A percentile compares a stretch with the other conserved stretches of the same genome.
Conservation (phyloP, 257 asterid species). For the Leonotis leonurus region DNA sequence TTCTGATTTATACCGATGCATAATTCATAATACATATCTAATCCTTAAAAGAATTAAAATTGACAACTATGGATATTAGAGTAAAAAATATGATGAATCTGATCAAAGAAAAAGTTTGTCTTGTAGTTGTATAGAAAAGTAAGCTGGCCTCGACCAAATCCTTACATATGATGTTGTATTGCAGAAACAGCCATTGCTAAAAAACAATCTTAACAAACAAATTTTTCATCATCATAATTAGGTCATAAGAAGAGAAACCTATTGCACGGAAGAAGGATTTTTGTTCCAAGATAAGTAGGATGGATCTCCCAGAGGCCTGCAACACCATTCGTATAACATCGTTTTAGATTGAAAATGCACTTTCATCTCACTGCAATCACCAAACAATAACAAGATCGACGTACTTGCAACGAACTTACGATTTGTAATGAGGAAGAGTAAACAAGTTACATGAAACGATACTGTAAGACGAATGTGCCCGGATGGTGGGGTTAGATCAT, state of each 20-base stretch:
- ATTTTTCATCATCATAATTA: slow-evolving; percentile 3
- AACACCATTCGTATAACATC: background rate
- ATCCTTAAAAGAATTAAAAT: too few species aligned
- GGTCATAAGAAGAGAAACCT: background rate
- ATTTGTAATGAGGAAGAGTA: background rate
- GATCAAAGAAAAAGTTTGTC: too few species aligned
- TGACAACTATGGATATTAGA: too few species aligned
- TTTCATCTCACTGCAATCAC: background rate
- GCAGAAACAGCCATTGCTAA: background rate
- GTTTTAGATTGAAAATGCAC: background rate
- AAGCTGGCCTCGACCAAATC: background rate
- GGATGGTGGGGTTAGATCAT: background rate
- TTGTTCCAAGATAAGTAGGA: slow-evolving; percentile 78
- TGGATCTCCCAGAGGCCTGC: slow-evolving; percentile 93
- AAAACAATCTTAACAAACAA: background rate
- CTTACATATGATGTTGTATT: background rate
- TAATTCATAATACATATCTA: too few species aligned
- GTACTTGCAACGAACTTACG: background rate
- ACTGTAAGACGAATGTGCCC: background rate
- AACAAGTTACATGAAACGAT: background rate
- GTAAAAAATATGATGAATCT: too few species aligned
- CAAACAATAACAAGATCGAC: background rate
- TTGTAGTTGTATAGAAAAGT: too few species aligned
- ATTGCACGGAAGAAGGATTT: slow-evolving; percentile 24
- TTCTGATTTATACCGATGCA: too few species aligned